These are phyloP conservation scores for Fraxinus xanthoxyloides DNA, from an alignment of 305 asterid species.

Conservation along the genomic window DNA sequence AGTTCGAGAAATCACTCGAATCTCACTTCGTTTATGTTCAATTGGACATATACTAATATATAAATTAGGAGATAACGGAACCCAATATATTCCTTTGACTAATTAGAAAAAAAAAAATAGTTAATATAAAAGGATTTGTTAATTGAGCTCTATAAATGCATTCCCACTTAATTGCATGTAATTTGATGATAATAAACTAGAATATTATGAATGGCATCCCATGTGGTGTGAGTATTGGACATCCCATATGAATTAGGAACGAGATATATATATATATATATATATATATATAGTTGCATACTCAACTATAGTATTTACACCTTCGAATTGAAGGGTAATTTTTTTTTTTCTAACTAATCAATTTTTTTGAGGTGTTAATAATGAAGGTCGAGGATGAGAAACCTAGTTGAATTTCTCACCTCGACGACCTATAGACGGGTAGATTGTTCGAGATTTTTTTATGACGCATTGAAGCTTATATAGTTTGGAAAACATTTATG, in stretches of 20 bases:
- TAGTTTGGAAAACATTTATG: no score
- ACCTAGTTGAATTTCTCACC: not conserved
- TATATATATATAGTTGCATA: no score
- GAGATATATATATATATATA: slow-evolving; percentile 17
- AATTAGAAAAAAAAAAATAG: not conserved
- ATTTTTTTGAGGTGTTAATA: not conserved
- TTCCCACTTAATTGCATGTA: not conserved
- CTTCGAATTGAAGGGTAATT: not conserved
- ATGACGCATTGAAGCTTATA: not conserved
- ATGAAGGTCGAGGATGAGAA: not conserved
- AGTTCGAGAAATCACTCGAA: not conserved
- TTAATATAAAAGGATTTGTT: not conserved
- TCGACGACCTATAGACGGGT: not conserved
- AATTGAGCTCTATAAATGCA: not conserved
- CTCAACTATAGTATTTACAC: not conserved
- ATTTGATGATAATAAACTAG: not conserved
- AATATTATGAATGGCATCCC: slow-evolving; percentile 22
- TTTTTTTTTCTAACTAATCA: no score
- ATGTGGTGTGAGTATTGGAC: slow-evolving; percentile 31
- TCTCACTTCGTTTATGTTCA: not conserved
- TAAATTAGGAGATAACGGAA: not conserved
- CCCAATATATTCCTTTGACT: not conserved
- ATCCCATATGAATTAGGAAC: slow-evolving; percentile 21
- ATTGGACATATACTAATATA: not conserved
- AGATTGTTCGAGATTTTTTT: not conserved